Evolutionary conservation across 2,329 filamentous ascomycete genomes (phyloP).

Genomic region (Colletotrichum incanum): DNA sequence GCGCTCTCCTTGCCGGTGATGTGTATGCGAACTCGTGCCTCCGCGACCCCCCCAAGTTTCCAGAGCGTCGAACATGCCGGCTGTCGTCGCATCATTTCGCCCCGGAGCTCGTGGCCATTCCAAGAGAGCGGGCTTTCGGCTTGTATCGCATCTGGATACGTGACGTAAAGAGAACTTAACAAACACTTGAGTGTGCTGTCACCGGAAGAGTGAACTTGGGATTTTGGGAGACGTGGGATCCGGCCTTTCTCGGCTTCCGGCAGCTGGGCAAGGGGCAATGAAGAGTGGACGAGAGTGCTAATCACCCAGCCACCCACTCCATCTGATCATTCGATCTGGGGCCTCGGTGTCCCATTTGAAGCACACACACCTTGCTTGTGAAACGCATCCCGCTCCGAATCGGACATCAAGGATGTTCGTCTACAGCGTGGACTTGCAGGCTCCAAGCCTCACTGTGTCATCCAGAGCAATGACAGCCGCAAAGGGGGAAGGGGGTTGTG

Average conservation of each 20-base stretch:
- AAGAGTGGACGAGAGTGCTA: not conserved
- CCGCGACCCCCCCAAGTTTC: not conserved
- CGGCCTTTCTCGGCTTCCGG: not conserved
- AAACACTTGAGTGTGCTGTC: too few relatives aligned
- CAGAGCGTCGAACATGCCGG: not conserved
- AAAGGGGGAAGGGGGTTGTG: too few relatives aligned
- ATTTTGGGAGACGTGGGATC: not conserved
- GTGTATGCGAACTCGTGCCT: not conserved
- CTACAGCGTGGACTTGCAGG: too few relatives aligned
- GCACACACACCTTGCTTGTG: not conserved
- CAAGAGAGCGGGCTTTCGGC: not conserved
- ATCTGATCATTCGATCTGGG: not conserved
- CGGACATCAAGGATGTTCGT: not conserved
- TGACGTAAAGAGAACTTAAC: not conserved
- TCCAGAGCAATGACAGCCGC: not conserved
- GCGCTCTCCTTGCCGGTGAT: not conserved
- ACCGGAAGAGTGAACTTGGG: too few relatives aligned
- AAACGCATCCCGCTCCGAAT: not conserved
- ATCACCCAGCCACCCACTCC: not conserved
- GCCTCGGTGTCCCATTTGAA: not conserved
- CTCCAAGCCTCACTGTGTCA: not conserved
- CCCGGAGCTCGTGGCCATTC: not conserved
- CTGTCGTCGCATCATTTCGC: not conserved
- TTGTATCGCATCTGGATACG: not conserved
- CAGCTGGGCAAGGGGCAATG: not conserved